Evolutionary conservation across 139 green algal species (phyloP).

Genomic region (Microglena sp.): DNA sequence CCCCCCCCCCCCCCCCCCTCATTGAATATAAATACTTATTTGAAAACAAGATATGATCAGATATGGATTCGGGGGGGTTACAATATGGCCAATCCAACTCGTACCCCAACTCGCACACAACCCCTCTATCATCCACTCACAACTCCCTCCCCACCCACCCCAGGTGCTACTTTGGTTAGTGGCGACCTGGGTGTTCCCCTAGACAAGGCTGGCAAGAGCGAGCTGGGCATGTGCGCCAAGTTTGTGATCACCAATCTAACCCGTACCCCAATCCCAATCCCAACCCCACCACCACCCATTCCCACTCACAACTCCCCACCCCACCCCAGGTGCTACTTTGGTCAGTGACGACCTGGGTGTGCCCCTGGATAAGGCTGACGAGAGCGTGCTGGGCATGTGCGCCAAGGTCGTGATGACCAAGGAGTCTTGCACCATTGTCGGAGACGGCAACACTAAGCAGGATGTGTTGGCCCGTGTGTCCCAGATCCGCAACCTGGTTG

Average conservation of each 20-base stretch:
- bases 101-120: too few species aligned
- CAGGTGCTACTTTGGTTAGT: constrained; percentile 77
- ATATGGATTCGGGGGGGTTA: too few species aligned
- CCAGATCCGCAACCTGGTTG: constrained; percentile 90
- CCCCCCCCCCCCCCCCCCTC: too few species aligned
- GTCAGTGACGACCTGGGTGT: constrained; percentile 94
- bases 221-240: constrained; percentile 86
- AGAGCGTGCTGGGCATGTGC: constrained; percentile 80
- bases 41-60: too few species aligned
- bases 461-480: constrained; percentile 84
- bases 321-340: constrained; percentile 67
- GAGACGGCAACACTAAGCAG: constrained; percentile 70
- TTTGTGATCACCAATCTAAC: too few species aligned
- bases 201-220: constrained; percentile 80
- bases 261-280: too few species aligned
- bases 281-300: too few species aligned
- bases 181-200: constrained; percentile 91
- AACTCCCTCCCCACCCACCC: too few species aligned
- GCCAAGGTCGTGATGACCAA: constrained; percentile 82
- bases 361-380: constrained; percentile 78
- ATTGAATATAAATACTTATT: too few species aligned
- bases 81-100: too few species aligned
- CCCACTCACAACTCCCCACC: too few species aligned
- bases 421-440: constrained; percentile 93
- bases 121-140: too few species aligned